A percentile compares a stretch with the other conserved stretches of the same genome.
Evolutionary conservation across 2,329 filamentous ascomycete genomes (phyloP).

Genomic region (Aspergillus aculeatus): DNA sequence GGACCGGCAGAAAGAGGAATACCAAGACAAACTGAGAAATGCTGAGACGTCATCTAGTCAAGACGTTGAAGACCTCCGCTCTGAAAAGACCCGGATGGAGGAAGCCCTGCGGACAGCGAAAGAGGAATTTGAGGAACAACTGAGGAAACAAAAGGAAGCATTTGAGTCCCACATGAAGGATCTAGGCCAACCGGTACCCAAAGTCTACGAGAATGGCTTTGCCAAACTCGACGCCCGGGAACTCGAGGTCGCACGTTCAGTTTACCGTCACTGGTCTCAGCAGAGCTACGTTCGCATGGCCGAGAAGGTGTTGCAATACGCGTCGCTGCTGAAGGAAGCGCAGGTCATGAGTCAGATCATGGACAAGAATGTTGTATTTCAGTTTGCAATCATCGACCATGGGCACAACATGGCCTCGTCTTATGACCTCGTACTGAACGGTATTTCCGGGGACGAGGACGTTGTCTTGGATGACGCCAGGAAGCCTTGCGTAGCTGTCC

Average conservation of each 20-base stretch:
- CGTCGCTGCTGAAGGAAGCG: constrained; percentile 85
- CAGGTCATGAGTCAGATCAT: constrained; percentile 98
- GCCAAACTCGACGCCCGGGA: constrained; percentile 68
- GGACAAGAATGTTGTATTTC: constrained; percentile 88
- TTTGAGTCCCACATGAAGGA: constrained; percentile 83
- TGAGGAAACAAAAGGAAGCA: constrained; percentile 77
- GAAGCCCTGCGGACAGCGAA: constrained; percentile 74
- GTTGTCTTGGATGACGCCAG: constrained; percentile 73
- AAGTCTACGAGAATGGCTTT: constrained; percentile 46
- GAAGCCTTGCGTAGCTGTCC: constrained; percentile 87
- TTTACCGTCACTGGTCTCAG: constrained; percentile 73
- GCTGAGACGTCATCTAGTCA: constrained; percentile 69
- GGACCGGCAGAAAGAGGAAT: constrained; percentile 81
- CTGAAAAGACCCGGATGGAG: constrained; percentile 83
- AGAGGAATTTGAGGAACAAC: constrained; percentile 81
- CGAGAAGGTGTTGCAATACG: constrained; percentile 84
- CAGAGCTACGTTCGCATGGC: constrained; percentile 92
- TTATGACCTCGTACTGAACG: constrained; percentile 94
- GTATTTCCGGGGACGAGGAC: constrained; percentile 82
- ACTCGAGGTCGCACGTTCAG: constrained; percentile 65
- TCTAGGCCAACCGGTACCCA: constrained; percentile 60
- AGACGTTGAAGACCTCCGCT: constrained; percentile 78
- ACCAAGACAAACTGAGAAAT: constrained; percentile 70
- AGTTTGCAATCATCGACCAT: constrained; percentile 86
- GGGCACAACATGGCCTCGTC: constrained; percentile 89